phyloP scores from a whole-genome alignment of 306 rosid genomes.

The Vicia villosa region DNA sequence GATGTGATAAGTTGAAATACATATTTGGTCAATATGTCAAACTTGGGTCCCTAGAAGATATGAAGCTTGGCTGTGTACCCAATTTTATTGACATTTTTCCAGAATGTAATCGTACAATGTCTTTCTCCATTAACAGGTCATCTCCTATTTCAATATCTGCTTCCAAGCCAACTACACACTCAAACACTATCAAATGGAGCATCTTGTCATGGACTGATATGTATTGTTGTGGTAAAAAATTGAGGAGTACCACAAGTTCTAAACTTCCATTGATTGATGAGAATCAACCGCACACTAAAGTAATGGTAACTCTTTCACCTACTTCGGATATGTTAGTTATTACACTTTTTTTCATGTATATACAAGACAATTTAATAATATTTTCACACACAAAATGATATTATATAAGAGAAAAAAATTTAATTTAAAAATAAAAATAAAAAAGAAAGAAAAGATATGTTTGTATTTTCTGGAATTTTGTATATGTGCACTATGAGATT shows the following conservation, averaged over 20 bases:
- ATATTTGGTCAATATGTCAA: constrained; percentile 9
- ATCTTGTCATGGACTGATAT: background rate
- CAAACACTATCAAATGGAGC: background rate
- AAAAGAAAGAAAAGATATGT: no score
- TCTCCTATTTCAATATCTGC: no score
- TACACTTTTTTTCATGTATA: background rate
- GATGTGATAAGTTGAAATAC: background rate
- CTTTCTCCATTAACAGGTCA: no score
- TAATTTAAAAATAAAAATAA: no score
- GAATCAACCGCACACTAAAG: background rate
- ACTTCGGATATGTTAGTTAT: background rate
- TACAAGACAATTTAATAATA: no score
- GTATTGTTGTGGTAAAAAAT: background rate
- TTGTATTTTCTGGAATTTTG: no score
- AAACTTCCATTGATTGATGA: background rate
- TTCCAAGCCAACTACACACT: background rate
- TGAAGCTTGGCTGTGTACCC: accelerated
- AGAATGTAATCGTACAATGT: background rate
- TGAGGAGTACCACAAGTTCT: background rate
- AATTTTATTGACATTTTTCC: background rate
- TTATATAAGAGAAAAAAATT: no score
- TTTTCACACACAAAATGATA: no score
- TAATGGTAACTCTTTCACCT: background rate
- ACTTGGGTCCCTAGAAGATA: background rate
- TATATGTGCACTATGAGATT: no score